Conservation (phyloP, 352 stramenopile genomes). For the Peronospora belbahrii region DNA sequence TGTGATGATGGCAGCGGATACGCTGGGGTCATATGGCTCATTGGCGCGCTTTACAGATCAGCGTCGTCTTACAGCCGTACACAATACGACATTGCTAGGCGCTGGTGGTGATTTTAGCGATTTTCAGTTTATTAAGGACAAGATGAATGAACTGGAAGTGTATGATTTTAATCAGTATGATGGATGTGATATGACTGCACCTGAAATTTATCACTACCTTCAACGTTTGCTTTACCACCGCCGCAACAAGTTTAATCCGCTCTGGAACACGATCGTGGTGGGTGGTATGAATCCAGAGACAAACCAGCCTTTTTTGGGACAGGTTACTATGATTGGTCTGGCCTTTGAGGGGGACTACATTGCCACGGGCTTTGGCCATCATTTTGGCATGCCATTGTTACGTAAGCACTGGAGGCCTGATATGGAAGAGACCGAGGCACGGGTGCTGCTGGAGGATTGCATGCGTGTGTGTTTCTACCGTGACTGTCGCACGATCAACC, state of each 20-base stretch:
- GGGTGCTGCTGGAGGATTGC: conserved; percentile 93
- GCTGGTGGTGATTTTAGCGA: conserved; percentile 96
- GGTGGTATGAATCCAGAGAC: conserved; percentile 89
- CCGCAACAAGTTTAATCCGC: conserved; percentile 97
- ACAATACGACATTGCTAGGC: conserved; percentile 92
- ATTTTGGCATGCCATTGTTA: conserved; percentile 95
- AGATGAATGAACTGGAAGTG: conserved; percentile 91
- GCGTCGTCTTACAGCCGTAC: conserved; percentile 75
- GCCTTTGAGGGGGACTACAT: conserved; percentile 96
- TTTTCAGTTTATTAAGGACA: conserved; percentile 94
- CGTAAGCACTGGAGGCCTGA: conserved; percentile 91
- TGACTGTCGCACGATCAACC: conserved; percentile 97
- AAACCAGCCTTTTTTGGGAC: conserved; percentile 91
- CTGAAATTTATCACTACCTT: conserved; percentile 96
- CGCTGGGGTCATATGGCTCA: conserved; percentile 95
- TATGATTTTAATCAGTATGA: conserved; percentile 95
- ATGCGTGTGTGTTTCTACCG: conserved; percentile 98
- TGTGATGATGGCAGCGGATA: conserved; percentile 97
- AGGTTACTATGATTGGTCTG: conserved; percentile 95
- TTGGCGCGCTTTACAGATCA: conserved; percentile 96
- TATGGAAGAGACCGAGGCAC: conserved; percentile 91
- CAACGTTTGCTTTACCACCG: conserved; percentile 97
- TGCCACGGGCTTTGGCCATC: conserved; percentile 95
- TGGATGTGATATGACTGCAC: conserved; percentile 89
- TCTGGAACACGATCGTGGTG: conserved; percentile 98